Conservation (phyloP, 75 land plant species). For the Isoetes taiwanensis region DNA sequence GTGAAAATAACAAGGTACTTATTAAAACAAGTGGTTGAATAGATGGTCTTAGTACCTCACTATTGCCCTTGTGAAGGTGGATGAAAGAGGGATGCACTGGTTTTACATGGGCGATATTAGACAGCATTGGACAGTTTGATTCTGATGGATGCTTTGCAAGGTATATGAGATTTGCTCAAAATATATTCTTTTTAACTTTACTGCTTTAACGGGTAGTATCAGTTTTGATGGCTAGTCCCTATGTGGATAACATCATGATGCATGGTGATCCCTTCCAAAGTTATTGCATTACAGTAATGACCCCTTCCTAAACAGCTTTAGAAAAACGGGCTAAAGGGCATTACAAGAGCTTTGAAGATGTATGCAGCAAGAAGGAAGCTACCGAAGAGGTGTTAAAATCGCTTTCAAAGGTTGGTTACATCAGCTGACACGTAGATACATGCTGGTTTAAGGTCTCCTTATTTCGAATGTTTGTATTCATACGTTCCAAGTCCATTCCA, state of each 20-base stretch:
- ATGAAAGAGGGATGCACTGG: conserved; percentile 56
- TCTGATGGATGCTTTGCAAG: conserved; percentile 81
- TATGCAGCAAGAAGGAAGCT: conserved; percentile 54
- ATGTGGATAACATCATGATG: conserved; percentile 80
- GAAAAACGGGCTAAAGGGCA: conserved; percentile 65
- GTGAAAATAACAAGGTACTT: conserved; percentile 60
- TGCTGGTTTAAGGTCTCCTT: too few species aligned
- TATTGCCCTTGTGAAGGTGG: background rate
- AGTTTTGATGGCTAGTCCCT: conserved; percentile 34
- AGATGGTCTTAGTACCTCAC: too few species aligned
- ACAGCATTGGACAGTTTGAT: conserved; percentile 67
- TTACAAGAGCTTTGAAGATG: conserved; percentile 43
- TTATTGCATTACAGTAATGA: conserved; percentile 64
- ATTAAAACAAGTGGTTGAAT: too few species aligned
- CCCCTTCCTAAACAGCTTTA: conserved; percentile 37
- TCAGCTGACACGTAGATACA: too few species aligned
- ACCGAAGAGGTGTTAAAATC: conserved; percentile 40
- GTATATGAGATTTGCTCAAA: too few species aligned
- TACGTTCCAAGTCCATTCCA: too few species aligned
- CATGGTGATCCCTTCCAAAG: conserved; percentile 71
- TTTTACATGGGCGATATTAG: conserved; percentile 79
- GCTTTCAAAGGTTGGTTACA: conserved; percentile 41
- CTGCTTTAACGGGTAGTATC: conserved; percentile 69
- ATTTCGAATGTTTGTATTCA: too few species aligned
- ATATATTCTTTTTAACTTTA: too few species aligned